A percentile compares a stretch with the other conserved stretches of the same genome.
Evolutionary conservation across 2,329 filamentous ascomycete species (phyloP).

Genomic region (Paradendryphiella salina): DNA sequence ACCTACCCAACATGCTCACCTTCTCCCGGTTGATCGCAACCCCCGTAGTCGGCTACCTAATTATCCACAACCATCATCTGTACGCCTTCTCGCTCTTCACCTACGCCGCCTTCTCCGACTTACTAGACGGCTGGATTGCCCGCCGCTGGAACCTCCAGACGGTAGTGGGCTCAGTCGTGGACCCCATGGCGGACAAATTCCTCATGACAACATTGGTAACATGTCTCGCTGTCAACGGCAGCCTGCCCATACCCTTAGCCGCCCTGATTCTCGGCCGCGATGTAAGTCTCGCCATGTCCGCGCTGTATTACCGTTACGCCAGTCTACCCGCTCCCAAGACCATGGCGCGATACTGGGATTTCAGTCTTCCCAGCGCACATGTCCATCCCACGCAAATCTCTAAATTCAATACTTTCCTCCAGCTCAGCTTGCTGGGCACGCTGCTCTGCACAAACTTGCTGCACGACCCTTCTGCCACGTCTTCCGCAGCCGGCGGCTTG

Average conservation of each 20-base stretch:
- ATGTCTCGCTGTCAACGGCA: conserved; percentile 79
- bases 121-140: conserved; percentile 93
- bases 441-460: conserved; percentile 81
- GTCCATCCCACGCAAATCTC: conserved; percentile 81
- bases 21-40: conserved; percentile 81
- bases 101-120: conserved; percentile 88
- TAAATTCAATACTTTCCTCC: conserved; percentile 90
- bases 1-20: conserved; percentile 90
- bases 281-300: conserved; percentile 76
- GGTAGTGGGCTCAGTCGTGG: conserved; percentile 87
- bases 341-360: conserved; percentile 93
- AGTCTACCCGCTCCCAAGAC: conserved; percentile 93
- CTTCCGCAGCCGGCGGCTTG: conserved; percentile 44
- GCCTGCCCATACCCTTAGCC: conserved; percentile 83
- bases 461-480: conserved; percentile 59
- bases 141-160: conserved; percentile 85
- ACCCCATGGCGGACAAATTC: conserved; percentile 91
- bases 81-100: conserved; percentile 84
- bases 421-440: conserved; percentile 81
- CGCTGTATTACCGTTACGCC: conserved; percentile 95
- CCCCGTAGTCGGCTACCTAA: conserved; percentile 83
- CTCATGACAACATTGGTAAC: conserved; percentile 93
- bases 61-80: conserved; percentile 78
- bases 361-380: conserved; percentile 84
- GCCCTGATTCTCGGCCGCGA: conserved; percentile 90